Evolutionary conservation across 169 alveolate species (phyloP), one percentile per base, ranked within the genome.

Genomic region (Neospora caninum): DNA sequence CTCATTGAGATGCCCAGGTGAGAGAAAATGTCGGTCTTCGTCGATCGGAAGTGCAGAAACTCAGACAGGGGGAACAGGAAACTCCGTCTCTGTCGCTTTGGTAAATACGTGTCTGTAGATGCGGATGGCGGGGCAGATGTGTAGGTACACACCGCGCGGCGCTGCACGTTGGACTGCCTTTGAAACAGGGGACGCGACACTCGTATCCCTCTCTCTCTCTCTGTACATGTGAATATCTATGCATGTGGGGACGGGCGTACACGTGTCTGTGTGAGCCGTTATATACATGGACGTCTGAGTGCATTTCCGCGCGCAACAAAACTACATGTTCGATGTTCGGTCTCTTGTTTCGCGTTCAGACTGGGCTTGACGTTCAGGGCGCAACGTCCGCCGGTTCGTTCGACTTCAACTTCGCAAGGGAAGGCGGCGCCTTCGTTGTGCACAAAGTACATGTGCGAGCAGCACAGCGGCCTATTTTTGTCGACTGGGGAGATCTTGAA

Each of bases 401-500:
- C 84, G 84, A 18, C 39, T 13, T n/a, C 31, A n/a, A n/a, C 73
- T 27, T 64, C 34, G n/a, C 73, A 64, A 64, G 73, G n/a, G 58
- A 49, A 16, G n/a, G 73, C 73, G 16, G 86, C 84, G 43, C 34
- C 82, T 29, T 73, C 82, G 67, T 83, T 27, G 18, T 58, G 36
- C 78, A 87, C 69, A 80, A 95, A 95, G 92, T 92, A 91, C 80
- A 88, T 93, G 45, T 95, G 97, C 84, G 97, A 95, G 82, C 97
- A 95, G 91, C 96, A 95, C 83, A 94, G 95, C 73, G 96, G 96
- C 42, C 78, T 95, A 31, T 94, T 91, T 41, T 45, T 95, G 53
- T 92, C 96, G 31, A 88, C 95, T 49, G 93, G 97, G 25, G 93
- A 94, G 88, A 80, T 94, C 41, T 54, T 84, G 34, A 92, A 91